Evolutionary conservation across 2,329 filamentous ascomycete genomes (phyloP), one percentile per base, ranked within the genome.

Genomic region (Cercospora sp.): DNA sequence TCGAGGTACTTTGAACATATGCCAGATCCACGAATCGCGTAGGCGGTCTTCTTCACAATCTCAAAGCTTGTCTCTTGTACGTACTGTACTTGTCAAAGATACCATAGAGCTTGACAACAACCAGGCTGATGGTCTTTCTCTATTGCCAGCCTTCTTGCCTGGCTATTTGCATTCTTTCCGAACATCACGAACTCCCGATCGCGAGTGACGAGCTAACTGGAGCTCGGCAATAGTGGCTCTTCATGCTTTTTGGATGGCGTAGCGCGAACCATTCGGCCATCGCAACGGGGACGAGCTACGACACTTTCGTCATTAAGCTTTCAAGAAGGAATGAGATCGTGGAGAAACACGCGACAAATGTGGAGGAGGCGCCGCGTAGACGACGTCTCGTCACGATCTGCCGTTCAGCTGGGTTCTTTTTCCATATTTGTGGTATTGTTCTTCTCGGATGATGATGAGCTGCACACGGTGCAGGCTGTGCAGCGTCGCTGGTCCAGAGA

Each of bases 251-350:
- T 26, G 18, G 3, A 20, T 23, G 48, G 23, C 48, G 48, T 53
- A 53, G 48, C 48, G 48, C 48, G 48, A 53, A 53, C 48, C 48
- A 53, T 23, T 20, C 23, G 48, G 18, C 23, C 48, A 3, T 26
- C 48, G 48, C 18, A 53, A 26, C 23, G 48, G 18, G 48, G 23
- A 18, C 48, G 48, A 53, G 18, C 48, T 23, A 20, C 48, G 18
- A 26, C 48, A 53, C 48, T 23, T 53, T 53, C 48, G 48, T 53
- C 48, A 53, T 53, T 53, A 23, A 53, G 48, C 48, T 53, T 53
- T 26, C 18, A 53, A 53, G 48, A 26, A 53, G 48, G 36, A 40
- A 40, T 40, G 36, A 40, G 33, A 36, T 36, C 33, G 33, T 36
- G 33, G 33, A 36, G 36, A 40, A 40, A 40, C 36, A 40, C 36